These are phyloP conservation scores for Podospora pseudoanserina DNA, from an alignment of 495 filamentous ascomycete species.

Conservation along the genomic window DNA sequence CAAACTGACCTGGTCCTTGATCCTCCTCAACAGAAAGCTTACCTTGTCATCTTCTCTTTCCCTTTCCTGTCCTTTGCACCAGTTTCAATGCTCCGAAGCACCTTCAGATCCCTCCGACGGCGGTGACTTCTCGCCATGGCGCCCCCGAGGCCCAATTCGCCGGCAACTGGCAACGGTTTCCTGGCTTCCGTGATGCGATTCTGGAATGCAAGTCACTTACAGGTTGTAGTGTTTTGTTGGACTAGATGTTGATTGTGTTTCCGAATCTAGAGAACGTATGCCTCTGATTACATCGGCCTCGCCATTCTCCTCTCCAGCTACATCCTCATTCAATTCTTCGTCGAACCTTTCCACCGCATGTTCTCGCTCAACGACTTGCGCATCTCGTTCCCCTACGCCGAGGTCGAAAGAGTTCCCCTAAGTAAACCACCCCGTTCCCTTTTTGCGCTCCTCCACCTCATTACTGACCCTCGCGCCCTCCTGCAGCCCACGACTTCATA, in stretches of 20 bases:
- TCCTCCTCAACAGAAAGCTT: background rate
- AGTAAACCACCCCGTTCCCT: constrained; percentile 43
- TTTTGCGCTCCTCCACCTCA: background rate
- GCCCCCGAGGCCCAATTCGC: constrained; percentile 26
- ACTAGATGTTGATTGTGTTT: background rate
- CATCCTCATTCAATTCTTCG: constrained; percentile 65
- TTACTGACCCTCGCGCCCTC: background rate
- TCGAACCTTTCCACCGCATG: constrained; percentile 85
- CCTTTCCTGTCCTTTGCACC: background rate
- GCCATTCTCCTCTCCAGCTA: constrained; percentile 63
- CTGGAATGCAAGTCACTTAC: constrained; percentile 40
- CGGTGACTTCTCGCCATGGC: constrained; percentile 45
- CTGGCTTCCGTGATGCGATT: constrained; percentile 46
- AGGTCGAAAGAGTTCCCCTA: constrained; percentile 79
- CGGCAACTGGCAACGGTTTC: constrained; percentile 16
- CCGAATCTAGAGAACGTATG: constrained; percentile 64
- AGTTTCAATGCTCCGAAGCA: constrained; percentile 23
- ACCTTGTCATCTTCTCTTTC: background rate
- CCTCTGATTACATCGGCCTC: constrained; percentile 81
- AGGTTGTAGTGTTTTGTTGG: background rate
- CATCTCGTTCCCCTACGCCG: constrained; percentile 83
- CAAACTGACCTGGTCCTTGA: background rate
- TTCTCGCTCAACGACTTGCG: constrained; percentile 76
- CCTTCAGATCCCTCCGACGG: constrained; percentile 40
- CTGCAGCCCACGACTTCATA: constrained; percentile 65